Conservation (phyloP, 768 basidiomycete genomes). For the Naganishia onofrii region DNA sequence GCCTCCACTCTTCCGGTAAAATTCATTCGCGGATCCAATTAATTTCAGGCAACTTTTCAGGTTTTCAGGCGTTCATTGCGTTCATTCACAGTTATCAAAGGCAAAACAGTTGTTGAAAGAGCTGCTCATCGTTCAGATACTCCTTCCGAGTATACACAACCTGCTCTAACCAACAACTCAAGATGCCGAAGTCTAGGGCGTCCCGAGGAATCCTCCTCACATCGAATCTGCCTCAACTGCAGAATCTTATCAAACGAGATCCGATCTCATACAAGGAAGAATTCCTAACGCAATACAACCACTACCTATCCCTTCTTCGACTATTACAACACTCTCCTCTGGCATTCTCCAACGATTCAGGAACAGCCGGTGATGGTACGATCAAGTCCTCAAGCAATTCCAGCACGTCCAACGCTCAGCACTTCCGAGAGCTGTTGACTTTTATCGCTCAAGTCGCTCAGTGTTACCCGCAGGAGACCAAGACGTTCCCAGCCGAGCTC, state of each 20-base stretch:
- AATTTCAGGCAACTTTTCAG: too few species aligned
- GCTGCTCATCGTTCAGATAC: background rate
- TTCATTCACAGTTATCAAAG: too few species aligned
- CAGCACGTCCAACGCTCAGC: constrained; percentile 56
- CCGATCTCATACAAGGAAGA: constrained; percentile 87
- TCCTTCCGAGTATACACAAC: background rate
- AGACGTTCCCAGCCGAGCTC: constrained; percentile 76
- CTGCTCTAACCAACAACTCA: background rate
- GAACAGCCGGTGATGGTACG: constrained; percentile 23
- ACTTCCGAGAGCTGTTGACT: constrained; percentile 80
- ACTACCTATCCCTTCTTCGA: constrained; percentile 81
- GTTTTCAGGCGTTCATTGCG: too few species aligned
- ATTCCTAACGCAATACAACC: constrained; percentile 93
- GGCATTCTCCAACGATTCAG: constrained; percentile 28
- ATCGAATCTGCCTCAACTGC: constrained; percentile 87
- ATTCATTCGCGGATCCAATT: too few species aligned
- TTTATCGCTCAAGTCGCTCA: constrained; percentile 93
- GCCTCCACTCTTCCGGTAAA: too few species aligned
- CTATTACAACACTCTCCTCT: constrained; percentile 77
- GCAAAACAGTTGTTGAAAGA: too few species aligned
- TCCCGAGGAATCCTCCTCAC: constrained; percentile 65
- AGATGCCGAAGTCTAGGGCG: constrained; percentile 29
- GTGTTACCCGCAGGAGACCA: constrained; percentile 89
- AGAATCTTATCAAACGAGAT: constrained; percentile 95
- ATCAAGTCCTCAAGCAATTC: constrained; percentile 30